Evolutionary conservation across 1,284 basidiomycete genomes (phyloP), one percentile per base, ranked within the genome.

Genomic region (Irpex sp.): DNA sequence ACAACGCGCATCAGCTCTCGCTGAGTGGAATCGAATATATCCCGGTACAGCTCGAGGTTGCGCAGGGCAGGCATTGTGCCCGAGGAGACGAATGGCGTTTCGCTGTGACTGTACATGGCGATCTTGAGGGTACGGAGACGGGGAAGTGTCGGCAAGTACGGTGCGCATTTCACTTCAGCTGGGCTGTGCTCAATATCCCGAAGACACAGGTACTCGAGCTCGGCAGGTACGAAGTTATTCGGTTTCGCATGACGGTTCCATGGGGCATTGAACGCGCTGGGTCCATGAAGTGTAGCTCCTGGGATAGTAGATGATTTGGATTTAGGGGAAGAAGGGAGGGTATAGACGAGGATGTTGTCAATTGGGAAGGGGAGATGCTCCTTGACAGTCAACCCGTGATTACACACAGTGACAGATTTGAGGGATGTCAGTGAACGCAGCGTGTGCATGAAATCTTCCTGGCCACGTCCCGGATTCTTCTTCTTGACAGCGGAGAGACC

Each of bases 291-390:
- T n/a, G 60, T 51, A 10, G 61, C 53, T 35, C 37, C 35, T 12
- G 63, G 60, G 18, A 64, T 61, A 33, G 58, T 35, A 45, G 33
- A 12, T 28, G 51, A 37, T 19, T 56, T 23, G 18, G 59, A 37
- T 19, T 56, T 23, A 14, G 59, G 60, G 18, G 12, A 35, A 19
- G 47, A 16, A 5, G 63, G 60, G 7, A 64, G 58, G 21, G 53
- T 54, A 35, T 64, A 64, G 18, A 64, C 58, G 28, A 64, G 57
- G 57, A 64, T 54, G 51, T 64, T 64, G 57, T 64, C 63, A 54
- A 64, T 28, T 6, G 63, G 63, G 59, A 61, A 61, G 42, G 14
- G 28, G 28, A 33, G 18, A 14, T 48, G 16, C 14, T 16, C 42
- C 8, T 21, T 36, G 28, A 48, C 48, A 5, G 53, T 55, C 14